These are phyloP conservation scores for Brettanomyces bruxellensis DNA, from an alignment of 805 yeast genomes.

Conservation along the genomic window DNA sequence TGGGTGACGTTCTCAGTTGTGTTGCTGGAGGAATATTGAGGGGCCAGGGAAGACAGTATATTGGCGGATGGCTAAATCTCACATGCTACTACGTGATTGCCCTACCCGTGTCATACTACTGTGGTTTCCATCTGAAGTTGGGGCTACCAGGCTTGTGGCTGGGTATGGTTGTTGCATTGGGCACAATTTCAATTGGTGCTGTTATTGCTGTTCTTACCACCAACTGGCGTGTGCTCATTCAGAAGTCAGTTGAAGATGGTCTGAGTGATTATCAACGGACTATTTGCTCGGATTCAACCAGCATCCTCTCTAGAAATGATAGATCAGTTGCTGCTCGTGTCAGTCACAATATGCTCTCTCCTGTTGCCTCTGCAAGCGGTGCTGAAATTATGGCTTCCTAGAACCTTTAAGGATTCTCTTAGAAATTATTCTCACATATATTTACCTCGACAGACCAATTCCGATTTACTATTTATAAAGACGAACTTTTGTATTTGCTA, in stretches of 20 bases:
- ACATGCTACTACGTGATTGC: conserved; percentile 54
- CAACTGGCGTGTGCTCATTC: conserved; percentile 24
- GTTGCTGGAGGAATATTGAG: conserved; percentile 69
- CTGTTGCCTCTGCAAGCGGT: conserved; percentile 8
- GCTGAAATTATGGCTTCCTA: too few species aligned
- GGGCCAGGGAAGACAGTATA: conserved; percentile 67
- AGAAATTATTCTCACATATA: too few species aligned
- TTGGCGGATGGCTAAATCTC: conserved; percentile 52
- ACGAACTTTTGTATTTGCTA: too few species aligned
- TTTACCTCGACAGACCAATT: too few species aligned
- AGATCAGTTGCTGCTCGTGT: conserved; percentile 13
- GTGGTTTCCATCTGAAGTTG: conserved; percentile 42
- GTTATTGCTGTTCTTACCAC: conserved; percentile 20
- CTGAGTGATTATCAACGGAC: conserved; percentile 6
- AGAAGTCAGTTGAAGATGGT: conserved; percentile 21
- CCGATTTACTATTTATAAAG: too few species aligned
- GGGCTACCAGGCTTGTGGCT: conserved; percentile 58
- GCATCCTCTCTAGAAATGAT: neutral
- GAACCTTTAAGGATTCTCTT: too few species aligned
- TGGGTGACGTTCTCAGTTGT: conserved; percentile 61
- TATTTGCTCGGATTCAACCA: neutral
- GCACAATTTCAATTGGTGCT: conserved; percentile 39
- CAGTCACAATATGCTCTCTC: conserved; percentile 22
- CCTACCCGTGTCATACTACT: conserved; percentile 46
- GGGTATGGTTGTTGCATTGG: conserved; percentile 46